Evolutionary conservation across 805 yeast species (phyloP).

Genomic region (Ogataea ganodermae): DNA sequence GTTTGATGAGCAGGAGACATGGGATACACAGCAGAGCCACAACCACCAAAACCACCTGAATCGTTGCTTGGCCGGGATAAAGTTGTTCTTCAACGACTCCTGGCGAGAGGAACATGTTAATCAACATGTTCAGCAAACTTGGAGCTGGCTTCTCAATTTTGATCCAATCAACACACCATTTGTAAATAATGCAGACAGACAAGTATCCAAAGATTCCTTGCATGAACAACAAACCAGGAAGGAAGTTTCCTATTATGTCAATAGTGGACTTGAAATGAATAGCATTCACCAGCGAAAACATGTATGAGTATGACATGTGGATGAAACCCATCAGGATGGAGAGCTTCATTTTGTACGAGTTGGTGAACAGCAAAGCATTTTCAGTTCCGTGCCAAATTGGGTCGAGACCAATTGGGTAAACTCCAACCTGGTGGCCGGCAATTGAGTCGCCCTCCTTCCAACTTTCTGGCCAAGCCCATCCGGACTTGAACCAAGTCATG

Average conservation of each 20-base stretch:
- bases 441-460: conserved; percentile 71
- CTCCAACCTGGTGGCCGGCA: conserved; percentile 64
- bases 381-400: conserved; percentile 98
- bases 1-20: conserved; percentile 84
- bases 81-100: conserved; percentile 82
- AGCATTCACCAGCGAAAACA: conserved; percentile 83
- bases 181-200: conserved; percentile 81
- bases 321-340: conserved; percentile 91
- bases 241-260: conserved; percentile 88
- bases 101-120: conserved; percentile 93
- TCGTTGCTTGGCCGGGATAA: conserved; percentile 73
- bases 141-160: conserved; percentile 80
- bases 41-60: conserved; percentile 71
- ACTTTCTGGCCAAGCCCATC: conserved; percentile 90
- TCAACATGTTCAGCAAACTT: conserved; percentile 89
- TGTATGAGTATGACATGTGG: conserved; percentile 90
- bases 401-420: conserved; percentile 85
- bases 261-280: conserved; percentile 65
- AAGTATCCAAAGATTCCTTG: conserved; percentile 95
- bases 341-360: conserved; percentile 96
- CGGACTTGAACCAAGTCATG: conserved; percentile 82
- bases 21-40: conserved; percentile 92
- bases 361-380: conserved; percentile 83
- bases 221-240: conserved; percentile 94
- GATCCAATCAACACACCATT: conserved; percentile 94